These are phyloP conservation scores for Phytophthora sansomeana DNA, from an alignment of 352 stramenopile genomes.

Conservation along the genomic window DNA sequence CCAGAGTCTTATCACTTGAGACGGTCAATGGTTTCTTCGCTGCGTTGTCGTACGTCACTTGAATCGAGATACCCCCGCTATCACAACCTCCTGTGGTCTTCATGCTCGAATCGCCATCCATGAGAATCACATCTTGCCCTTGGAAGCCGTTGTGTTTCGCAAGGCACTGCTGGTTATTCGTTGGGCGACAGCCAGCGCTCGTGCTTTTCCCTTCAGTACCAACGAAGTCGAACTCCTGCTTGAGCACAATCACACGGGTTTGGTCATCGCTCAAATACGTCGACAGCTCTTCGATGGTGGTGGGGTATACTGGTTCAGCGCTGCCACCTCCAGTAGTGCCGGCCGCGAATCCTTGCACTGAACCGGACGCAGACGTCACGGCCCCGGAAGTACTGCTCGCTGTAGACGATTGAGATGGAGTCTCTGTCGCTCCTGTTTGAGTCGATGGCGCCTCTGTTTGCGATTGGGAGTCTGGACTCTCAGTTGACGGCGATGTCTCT, in stretches of 20 bases:
- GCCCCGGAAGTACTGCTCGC: no score
- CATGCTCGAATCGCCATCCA: no score
- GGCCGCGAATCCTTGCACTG: slow-evolving; percentile 14
- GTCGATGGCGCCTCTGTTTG: no score
- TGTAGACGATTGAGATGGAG: no score
- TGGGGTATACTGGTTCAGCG: slow-evolving; percentile 44
- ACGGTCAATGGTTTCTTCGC: slow-evolving; percentile 17
- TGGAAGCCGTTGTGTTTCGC: slow-evolving; percentile 57
- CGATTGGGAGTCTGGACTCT: no score
- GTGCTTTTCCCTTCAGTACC: slow-evolving; percentile 50
- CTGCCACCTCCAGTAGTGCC: slow-evolving; percentile 53
- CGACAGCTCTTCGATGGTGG: slow-evolving; percentile 47
- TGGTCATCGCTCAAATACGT: slow-evolving; percentile 37
- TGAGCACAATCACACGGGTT: slow-evolving; percentile 53
- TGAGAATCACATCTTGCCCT: slow-evolving; percentile 52
- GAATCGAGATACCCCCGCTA: slow-evolving; percentile 12
- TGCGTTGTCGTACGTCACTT: slow-evolving; percentile 20
- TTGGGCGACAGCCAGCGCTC: slow-evolving; percentile 46
- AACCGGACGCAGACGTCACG: no score
- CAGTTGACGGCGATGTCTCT: no score
- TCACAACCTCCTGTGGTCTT: slow-evolving; percentile 23
- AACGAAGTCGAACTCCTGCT: slow-evolving; percentile 52
- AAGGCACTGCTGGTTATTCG: slow-evolving; percentile 48
- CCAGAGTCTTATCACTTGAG: slow-evolving; percentile 1
- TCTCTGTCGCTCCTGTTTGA: no score